A percentile compares a stretch with the other conserved stretches of the same genome.
Conservation (phyloP, 2,329 filamentous ascomycete genomes). For the Colletotrichum graminicola region DNA sequence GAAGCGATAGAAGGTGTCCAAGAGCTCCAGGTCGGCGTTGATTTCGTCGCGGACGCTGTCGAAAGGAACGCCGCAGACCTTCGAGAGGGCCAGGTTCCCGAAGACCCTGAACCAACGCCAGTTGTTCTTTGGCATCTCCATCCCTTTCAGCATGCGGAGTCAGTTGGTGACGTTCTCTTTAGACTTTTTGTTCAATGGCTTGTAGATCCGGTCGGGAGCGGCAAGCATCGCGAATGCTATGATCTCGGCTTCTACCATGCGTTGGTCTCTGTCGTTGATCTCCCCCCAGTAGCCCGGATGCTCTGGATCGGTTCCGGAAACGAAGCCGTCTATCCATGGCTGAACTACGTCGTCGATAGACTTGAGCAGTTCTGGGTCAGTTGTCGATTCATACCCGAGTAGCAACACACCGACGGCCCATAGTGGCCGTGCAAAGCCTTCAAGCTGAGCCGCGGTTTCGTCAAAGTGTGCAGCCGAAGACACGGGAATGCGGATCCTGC, state of each 20-base stretch:
- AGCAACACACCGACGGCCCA: conserved; percentile 55
- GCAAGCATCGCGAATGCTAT: conserved; percentile 61
- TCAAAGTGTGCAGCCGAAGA: conserved; percentile 58
- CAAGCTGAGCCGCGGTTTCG: conserved; percentile 59
- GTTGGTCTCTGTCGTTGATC: conserved; percentile 60
- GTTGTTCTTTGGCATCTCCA: conserved; percentile 61
- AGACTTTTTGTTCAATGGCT: conserved; percentile 46
- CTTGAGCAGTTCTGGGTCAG: neutral
- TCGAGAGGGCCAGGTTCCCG: conserved; percentile 60
- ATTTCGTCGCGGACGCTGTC: conserved; percentile 53
- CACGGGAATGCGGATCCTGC: conserved; percentile 53
- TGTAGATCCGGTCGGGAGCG: conserved; percentile 54
- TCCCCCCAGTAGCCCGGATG: conserved; percentile 61
- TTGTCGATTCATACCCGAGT: conserved; percentile 51
- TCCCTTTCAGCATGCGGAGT: conserved; percentile 58
- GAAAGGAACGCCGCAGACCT: conserved; percentile 54
- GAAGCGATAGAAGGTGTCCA: conserved; percentile 59
- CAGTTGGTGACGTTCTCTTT: conserved; percentile 55
- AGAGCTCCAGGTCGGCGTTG: conserved; percentile 55
- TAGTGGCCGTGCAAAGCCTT: conserved; percentile 58
- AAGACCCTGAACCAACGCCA: conserved; percentile 67
- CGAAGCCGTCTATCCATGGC: conserved; percentile 51
- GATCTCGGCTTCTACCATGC: conserved; percentile 68
- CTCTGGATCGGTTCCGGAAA: conserved; percentile 50
- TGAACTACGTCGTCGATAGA: conserved; percentile 36